Evolutionary conservation across 495 filamentous ascomycete genomes (phyloP), one percentile per base, ranked within the genome.

Genomic region (Lophiostoma macrostomum): DNA sequence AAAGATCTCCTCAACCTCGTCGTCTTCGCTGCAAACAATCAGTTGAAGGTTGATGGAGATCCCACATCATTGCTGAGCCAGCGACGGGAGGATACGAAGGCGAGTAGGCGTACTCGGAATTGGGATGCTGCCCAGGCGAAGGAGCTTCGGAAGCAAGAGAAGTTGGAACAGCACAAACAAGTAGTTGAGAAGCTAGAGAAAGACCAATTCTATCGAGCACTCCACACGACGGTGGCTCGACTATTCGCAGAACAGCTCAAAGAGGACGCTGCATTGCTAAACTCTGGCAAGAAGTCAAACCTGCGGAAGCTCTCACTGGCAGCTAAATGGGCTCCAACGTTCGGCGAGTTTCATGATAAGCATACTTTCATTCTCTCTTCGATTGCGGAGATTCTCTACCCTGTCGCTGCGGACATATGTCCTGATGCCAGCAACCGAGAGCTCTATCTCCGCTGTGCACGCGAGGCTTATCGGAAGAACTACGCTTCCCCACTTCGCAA

Each of bases 1-100:
- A 74, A 76, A 51, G 74, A 77, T 49, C 63, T 77, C 16, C 60
- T 75, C 18, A 79, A 78, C 53, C 66, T 77, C 23, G 57, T 79
- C 6, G 69, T 58, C 5, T 63, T 79, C 1, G 64, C 66, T 4
- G 71, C 60, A 22, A 67, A 72, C 52, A 59, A 62, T 23, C 53
- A 68, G 50, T 63, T 76, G 10, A 52, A 63, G 22, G 51, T 63
- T 0, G 46, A 66, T 10, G 58, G 52, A 16, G 38, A 70, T 46
- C 67, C 65, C 1, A 22, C 23, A 18, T 57, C 55, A 1, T 47
- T 73, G 12, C 65, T 77, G 32, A 69, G 40, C 12, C 48, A 63
- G 31, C 48, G 48, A 5, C 36, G 38, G 10, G 52, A 50, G 19
- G 57, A 61, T 10, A 25, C 24, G 27, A 35, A 43, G 22, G 58